A percentile compares a stretch with the other conserved stretches of the same genome.
These are phyloP conservation scores for Pseudonectria buxi DNA, from an alignment of 2,329 filamentous ascomycete genomes.

Conservation along the genomic window DNA sequence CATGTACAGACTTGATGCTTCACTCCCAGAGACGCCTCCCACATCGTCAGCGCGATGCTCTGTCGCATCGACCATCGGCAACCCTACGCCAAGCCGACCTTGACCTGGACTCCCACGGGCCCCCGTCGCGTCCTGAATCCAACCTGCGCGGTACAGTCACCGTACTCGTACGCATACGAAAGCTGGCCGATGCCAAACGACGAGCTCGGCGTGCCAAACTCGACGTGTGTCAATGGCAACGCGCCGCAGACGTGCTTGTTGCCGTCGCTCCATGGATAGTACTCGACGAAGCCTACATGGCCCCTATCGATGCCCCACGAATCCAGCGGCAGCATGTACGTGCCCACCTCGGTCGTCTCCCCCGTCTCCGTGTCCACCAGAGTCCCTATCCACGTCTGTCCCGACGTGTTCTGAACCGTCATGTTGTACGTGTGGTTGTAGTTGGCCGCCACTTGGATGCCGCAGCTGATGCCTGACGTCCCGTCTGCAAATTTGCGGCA, in stretches of 20 bases:
- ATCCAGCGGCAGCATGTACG: conserved; percentile 11
- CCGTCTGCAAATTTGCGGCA: conserved; percentile 21
- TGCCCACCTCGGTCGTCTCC: conserved; percentile 8
- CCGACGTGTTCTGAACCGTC: conserved; percentile 9
- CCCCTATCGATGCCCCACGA: conserved; percentile 8
- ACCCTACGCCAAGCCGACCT: not conserved
- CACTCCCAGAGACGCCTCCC: too few species aligned
- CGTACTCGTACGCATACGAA: conserved; percentile 12
- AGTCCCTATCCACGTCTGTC: conserved; percentile 17
- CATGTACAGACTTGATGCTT: too few species aligned
- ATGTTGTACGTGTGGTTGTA: conserved; percentile 16
- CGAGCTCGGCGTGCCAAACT: conserved; percentile 9
- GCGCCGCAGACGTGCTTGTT: conserved; percentile 7
- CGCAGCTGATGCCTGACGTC: conserved; percentile 18
- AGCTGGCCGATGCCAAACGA: conserved; percentile 9
- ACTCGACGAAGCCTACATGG: conserved; percentile 17
- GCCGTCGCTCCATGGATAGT: conserved; percentile 14
- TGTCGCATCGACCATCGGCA: too few species aligned
- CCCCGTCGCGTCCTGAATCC: conserved; percentile 1
- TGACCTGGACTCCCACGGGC: not conserved
- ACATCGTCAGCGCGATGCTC: too few species aligned
- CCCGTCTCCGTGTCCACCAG: conserved; percentile 10
- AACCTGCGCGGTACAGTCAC: conserved; percentile 10
- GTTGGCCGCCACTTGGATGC: conserved; percentile 7
- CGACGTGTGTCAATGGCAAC: conserved; percentile 11